A percentile compares a stretch with the other conserved stretches of the same genome.
Conservation (phyloP, 1,284 basidiomycete genomes). For the Pseudomicrostroma phylloplanum region DNA sequence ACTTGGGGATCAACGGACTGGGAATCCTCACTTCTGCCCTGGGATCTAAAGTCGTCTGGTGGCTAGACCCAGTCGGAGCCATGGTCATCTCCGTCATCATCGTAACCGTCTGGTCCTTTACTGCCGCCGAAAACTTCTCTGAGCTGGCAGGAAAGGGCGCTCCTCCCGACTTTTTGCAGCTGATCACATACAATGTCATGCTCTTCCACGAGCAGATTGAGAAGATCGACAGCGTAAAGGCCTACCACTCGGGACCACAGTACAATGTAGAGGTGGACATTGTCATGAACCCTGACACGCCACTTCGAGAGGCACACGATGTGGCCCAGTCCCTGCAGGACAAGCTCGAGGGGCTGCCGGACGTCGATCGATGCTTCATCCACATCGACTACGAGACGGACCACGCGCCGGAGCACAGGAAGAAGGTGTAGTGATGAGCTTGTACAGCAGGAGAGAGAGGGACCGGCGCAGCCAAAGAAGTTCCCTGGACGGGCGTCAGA, state of each 20-base stretch:
- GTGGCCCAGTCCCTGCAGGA: conserved; percentile 85
- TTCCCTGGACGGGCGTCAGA: too few species aligned
- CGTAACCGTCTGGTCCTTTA: conserved; percentile 66
- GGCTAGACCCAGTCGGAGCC: conserved; percentile 75
- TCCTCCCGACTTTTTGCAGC: conserved; percentile 78
- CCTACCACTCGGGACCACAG: conserved; percentile 57
- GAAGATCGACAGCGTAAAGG: conserved; percentile 66
- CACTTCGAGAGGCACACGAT: conserved; percentile 86
- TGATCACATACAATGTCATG: conserved; percentile 76
- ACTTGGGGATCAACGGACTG: conserved; percentile 55
- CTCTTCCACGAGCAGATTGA: conserved; percentile 69
- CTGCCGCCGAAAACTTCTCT: conserved; percentile 62
- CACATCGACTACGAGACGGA: conserved; percentile 40
- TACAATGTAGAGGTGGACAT: conserved; percentile 93
- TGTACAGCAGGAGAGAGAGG: too few species aligned
- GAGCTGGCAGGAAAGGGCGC: conserved; percentile 85
- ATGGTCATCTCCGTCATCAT: conserved; percentile 68
- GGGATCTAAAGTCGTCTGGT: conserved; percentile 79
- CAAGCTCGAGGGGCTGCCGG: conserved; percentile 82
- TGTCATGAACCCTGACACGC: conserved; percentile 82
- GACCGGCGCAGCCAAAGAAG: too few species aligned
- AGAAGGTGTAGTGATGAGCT: conserved; percentile 21
- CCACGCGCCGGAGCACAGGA: conserved; percentile 36
- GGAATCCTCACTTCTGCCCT: conserved; percentile 84
- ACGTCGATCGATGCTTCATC: conserved; percentile 61